Base-by-base conservation (phyloP, 163 green algal genomes). In the Scenedesmus sp. region DNA sequence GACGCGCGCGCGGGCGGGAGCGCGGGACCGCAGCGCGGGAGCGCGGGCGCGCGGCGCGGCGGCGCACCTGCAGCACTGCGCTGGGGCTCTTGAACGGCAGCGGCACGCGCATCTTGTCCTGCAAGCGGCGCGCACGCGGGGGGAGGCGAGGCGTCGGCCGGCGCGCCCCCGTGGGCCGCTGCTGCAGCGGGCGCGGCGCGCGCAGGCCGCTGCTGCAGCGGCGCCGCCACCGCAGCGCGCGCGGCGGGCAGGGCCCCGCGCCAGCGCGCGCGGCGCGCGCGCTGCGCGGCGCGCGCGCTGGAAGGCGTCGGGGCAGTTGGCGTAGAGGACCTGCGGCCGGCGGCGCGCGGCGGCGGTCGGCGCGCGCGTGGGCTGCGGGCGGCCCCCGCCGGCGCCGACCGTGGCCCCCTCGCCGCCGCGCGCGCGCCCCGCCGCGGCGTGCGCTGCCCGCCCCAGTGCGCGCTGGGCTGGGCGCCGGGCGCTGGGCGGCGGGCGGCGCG, bases 281-380 rank as follows among this genome's bases (percentile, higher is more conserved):
- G 7, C 39, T 6, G 7, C 39, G 39, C 39, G 7, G 39, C 7
- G 7, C 39, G 39, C 10, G 7, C 6, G 9, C 20, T 78, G 44
- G 70, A 78, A 78, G 15, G 70, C 70, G 18, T 78, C 70, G 26
- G 70, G 70, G 57, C 70, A 78, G 57, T 70, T 70, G 57, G 70
- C 36, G 57, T 71, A 78, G 28, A 70, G 45, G 36, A 58, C 26
- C 10, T 58, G 39, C 39, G 6, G 39, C 39, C 6, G n/a, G n/a
- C n/a, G n/a, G n/a, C n/a, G n/a, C n/a, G n/a, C n/a, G n/a, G n/a
- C n/a, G n/a, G n/a, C n/a, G n/a, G n/a, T n/a, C n/a, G n/a, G n/a
- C n/a, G n/a, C n/a, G n/a, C n/a, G n/a, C n/a, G n/a, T n/a, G n/a
- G n/a, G n/a, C n/a, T n/a, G n/a, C n/a, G n/a, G n/a, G n/a, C n/a